Conservation (phyloP, 164 flowering plant species). For the Platanus orientalis region DNA sequence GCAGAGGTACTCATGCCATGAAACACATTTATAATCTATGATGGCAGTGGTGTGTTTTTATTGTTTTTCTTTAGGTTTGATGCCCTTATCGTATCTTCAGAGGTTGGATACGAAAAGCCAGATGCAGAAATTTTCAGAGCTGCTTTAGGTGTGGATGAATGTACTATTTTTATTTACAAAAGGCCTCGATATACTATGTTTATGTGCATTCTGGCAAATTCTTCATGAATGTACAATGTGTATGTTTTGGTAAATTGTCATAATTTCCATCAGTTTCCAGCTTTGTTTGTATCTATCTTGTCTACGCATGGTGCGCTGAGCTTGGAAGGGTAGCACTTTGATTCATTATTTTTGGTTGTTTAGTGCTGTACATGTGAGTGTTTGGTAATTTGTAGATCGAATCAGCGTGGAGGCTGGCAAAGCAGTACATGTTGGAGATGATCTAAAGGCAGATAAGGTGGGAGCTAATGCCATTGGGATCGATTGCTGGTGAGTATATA, state of each 20-base stretch:
- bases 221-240: not conserved
- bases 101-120: conserved; percentile 93
- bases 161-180: not conserved
- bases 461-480: conserved; percentile 86
- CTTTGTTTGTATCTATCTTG: not conserved
- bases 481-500: conserved; percentile 75
- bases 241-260: not conserved
- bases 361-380: not conserved
- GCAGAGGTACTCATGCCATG: too few species aligned
- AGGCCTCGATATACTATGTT: not conserved
- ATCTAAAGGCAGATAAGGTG: conserved; percentile 66
- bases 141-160: conserved; percentile 59
- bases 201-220: not conserved
- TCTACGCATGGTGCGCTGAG: not conserved
- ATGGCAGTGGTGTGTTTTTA: not conserved
- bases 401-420: conserved; percentile 50
- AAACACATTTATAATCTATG: too few species aligned
- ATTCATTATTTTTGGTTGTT: not conserved
- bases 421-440: conserved; percentile 90
- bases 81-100: conserved; percentile 85
- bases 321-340: not conserved
- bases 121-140: conserved; percentile 60
- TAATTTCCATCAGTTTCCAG: not conserved
- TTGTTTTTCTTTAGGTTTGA: conserved; percentile 61
- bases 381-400: conserved; percentile 40